Evolutionary conservation across 2,329 filamentous ascomycete species (phyloP), one percentile per base, ranked within the genome.

Genomic region (Talaromyces sp.): DNA sequence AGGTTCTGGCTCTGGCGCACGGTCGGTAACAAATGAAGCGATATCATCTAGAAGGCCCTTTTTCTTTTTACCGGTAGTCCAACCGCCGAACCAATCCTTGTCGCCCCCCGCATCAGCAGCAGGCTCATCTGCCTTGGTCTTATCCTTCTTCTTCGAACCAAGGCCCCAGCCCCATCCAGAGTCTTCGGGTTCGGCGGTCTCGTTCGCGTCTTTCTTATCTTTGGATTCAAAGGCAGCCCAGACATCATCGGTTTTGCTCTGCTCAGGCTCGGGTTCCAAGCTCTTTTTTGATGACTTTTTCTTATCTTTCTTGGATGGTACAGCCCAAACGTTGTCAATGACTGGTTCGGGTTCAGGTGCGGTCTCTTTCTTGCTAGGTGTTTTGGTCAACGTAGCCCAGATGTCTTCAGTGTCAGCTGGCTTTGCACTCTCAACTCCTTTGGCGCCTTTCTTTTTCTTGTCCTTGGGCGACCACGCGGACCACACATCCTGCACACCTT

Each of bases 211-310:
- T 19, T 36, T 55, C 39, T 59, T 60, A 22, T 59, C 58, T 27
- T 56, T 49, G 13, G 62, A 52, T 42, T 65, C 62, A 44, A 64
- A 62, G 10, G 64, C 60, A 55, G 59, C 39, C 55, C 55, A 62
- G n/a, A 55, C 60, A 54, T 65, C 67, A 32, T 68, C 64, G 33
- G 59, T 62, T 55, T 68, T 63, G 4, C 59, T 59, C 55, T 65
- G 63, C 9, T 65, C 32, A 11, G 59, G 30, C 47, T 64, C 62
- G 13, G 60, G 10, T 3, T 52, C 55, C 22, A 49, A 39, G 6
- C 59, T 64, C 61, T 63, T 65, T 56, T 73, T 70, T 65, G 72
- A 72, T 64, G 76, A 75, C 65, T 80, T 78, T 64, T 77, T 78
- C 27, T 77, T 72, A 55, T 74, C 74, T 55, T 73, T 73, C 63